Evolutionary conservation across 2,329 filamentous ascomycete genomes (phyloP), one percentile per base, ranked within the genome.

Genomic region (Cytospora mali): DNA sequence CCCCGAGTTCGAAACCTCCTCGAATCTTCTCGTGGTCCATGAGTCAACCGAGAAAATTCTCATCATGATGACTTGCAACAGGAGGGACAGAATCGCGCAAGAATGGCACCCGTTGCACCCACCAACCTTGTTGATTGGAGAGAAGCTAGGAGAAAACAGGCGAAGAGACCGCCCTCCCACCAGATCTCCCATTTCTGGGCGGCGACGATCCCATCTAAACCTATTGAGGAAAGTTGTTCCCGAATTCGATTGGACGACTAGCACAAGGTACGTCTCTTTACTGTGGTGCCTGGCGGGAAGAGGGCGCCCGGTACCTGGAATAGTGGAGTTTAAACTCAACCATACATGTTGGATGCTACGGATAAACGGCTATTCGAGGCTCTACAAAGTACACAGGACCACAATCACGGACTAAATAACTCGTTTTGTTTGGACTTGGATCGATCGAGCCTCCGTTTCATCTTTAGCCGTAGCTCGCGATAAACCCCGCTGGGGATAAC

Each of bases 281-380:
- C 25, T 27, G 23, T 25, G 35, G 57, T 60, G 33, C 50, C 50
- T 60, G 35, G n/a, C 57, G 50, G 57, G 57, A 60, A 54, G 35
- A 48, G 49, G 16, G 31, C 57, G 57, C 27, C 57, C 57, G 57
- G 57, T 60, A 60, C 57, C 57, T 60, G 57, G 48, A 60, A 54
- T 60, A 60, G 57, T 54, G 57, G 57, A 42, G 57, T 42, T 27
- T 16, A 35, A 31, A 5, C 25, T 27, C 49, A 33, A 48, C 48
- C 27, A 46, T 50, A 54, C 35, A 60, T 60, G 50, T 21, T 59
- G 48, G 16, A 23, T 31, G 29, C 21, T 33, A 11, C 16, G 18
- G 7, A 46, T 9, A 10, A 48, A 60, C 57, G 57, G 50, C 48
- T 60, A 60, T 60, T 60, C 57, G 57, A 60, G 57, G 57, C 57